Percentiles rank a stretch among this genome's conserved stretches.
phyloP scores from a whole-genome alignment of 176 grass and related monocot species.

The Triticum timopheevii region DNA sequence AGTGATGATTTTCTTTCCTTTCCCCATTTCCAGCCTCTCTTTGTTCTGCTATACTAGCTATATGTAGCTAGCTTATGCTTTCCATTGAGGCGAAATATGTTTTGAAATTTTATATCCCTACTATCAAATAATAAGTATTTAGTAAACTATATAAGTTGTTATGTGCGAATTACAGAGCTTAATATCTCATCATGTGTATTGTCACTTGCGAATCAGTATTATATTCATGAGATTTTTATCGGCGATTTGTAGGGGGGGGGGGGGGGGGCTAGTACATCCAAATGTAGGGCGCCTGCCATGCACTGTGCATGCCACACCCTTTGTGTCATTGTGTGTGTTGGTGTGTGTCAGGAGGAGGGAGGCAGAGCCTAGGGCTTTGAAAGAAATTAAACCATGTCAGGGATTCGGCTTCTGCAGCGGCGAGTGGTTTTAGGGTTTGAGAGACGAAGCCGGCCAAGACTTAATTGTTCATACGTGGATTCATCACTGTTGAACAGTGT shows the following conservation, averaged over 20 bases:
- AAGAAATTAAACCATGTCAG: conserved; percentile 31
- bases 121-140: background rate
- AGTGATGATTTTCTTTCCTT: background rate
- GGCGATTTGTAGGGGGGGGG: background rate
- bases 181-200: background rate
- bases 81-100: background rate
- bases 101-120: background rate
- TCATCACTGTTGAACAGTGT: conserved; percentile 36
- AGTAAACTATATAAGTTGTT: background rate
- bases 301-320: background rate
- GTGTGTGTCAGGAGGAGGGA: conserved; percentile 21
- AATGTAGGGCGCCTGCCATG: background rate
- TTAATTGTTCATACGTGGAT: conserved; percentile 22
- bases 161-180: background rate
- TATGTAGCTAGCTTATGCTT: background rate
- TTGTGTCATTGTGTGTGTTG: conserved; percentile 7
- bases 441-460: background rate
- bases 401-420: conserved; percentile 33
- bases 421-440: conserved; percentile 39
- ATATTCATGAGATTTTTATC: background rate
- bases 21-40: conserved; percentile 17
- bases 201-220: background rate
- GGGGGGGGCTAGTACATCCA: background rate
- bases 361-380: background rate
- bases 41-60: conserved; percentile 17